Conservation (phyloP, 768 basidiomycete genomes). For the Leucocoprinus leucothites region DNA sequence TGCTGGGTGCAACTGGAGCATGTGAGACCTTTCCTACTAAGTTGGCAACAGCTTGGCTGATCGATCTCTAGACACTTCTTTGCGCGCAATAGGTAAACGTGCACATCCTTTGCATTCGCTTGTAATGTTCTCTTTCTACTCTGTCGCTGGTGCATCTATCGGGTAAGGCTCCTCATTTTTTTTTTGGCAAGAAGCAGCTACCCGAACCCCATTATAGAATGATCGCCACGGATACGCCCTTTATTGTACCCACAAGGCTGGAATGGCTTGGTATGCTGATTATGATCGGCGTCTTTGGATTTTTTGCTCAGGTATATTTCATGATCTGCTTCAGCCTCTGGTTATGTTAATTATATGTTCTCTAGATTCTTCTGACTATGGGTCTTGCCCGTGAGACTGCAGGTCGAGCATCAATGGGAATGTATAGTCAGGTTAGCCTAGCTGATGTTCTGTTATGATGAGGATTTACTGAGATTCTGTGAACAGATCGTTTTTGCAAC, state of each 20-base stretch:
- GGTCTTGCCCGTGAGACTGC: conserved; percentile 67
- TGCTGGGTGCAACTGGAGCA: conserved; percentile 62
- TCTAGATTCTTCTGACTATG: conserved; percentile 23
- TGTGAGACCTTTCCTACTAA: conserved; percentile 40
- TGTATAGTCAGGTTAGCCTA: conserved; percentile 47
- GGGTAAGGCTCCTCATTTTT: conserved; percentile 23
- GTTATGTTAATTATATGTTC: not conserved
- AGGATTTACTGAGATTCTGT: not conserved
- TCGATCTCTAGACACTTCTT: conserved; percentile 25
- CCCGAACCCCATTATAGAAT: conserved; percentile 30
- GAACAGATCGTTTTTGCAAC: conserved; percentile 64
- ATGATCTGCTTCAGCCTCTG: not conserved
- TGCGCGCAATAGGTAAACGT: conserved; percentile 64
- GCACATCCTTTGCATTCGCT: conserved; percentile 72
- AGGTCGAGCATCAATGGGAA: conserved; percentile 54
- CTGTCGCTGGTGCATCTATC: conserved; percentile 33
- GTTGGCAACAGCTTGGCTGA: not conserved
- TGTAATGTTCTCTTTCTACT: conserved; percentile 58
- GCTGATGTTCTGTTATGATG: not conserved
- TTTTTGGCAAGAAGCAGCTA: not conserved
- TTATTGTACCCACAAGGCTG: conserved; percentile 39
- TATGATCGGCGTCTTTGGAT: conserved; percentile 47
- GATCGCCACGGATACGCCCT: conserved; percentile 29
- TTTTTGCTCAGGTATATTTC: conserved; percentile 38
- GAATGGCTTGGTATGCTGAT: conserved; percentile 40